Conservation (phyloP, 768 basidiomycete species). For the Lactifluus volemus region DNA sequence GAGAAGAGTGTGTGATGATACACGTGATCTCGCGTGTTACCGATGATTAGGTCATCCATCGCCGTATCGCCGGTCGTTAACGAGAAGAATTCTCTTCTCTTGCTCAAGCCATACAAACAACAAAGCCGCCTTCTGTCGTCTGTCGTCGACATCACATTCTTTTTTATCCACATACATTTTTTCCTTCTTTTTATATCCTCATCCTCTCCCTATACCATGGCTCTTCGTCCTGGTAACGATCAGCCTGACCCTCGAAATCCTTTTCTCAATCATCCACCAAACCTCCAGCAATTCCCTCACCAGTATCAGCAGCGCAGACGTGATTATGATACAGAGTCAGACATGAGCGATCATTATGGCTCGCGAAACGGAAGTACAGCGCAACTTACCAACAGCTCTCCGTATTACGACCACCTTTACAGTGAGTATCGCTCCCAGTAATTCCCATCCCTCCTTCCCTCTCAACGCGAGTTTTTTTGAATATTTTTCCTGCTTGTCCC, state of each 20-base stretch:
- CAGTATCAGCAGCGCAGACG: conserved; percentile 11
- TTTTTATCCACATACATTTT: conserved; percentile 5
- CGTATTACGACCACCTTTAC: conserved; percentile 18
- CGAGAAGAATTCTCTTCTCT: not conserved
- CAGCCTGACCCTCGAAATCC: conserved; percentile 28
- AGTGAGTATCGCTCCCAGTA: conserved; percentile 7
- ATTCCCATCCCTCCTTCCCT: not conserved
- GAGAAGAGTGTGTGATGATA: too few species aligned
- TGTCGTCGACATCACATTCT: conserved; percentile 10
- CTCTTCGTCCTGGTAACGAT: conserved; percentile 28
- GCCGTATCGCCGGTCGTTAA: not conserved
- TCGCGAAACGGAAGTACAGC: conserved; percentile 20
- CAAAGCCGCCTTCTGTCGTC: not conserved
- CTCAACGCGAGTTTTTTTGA: not conserved
- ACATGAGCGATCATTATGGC: conserved; percentile 18
- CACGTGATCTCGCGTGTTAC: conserved; percentile 2
- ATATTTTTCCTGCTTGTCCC: not conserved
- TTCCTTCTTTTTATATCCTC: conserved; percentile 1
- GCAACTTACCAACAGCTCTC: conserved; percentile 7
- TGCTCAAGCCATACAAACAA: not conserved
- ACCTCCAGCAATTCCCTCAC: conserved; percentile 21
- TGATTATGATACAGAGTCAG: conserved; percentile 22
- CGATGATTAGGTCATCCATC: not conserved
- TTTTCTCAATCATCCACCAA: conserved; percentile 21
- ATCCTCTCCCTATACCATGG: conserved; percentile 24